phyloP scores from a whole-genome alignment of 768 basidiomycete genomes.

The Coprinopsis strossmayeri region DNA sequence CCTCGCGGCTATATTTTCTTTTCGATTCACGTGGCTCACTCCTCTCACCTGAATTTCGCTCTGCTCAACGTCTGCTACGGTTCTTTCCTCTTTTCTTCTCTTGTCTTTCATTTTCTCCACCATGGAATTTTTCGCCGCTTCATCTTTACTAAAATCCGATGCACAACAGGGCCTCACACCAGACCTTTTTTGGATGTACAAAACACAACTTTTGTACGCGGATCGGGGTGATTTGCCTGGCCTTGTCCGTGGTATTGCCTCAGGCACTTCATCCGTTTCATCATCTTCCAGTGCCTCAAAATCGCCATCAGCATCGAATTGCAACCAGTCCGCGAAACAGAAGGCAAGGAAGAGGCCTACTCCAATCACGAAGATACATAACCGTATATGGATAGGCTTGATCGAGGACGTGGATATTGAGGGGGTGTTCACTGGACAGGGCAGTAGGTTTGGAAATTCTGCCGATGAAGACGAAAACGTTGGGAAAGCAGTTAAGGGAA shows the following conservation, averaged over 20 bases:
- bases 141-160: not conserved
- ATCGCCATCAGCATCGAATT: not conserved
- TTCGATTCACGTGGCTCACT: not conserved
- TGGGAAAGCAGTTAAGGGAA: no score
- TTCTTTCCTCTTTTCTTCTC: not conserved
- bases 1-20: not conserved
- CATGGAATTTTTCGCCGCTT: not conserved
- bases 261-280: not conserved
- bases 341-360: constrained; percentile 13
- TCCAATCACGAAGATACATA: constrained; percentile 28
- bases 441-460: no score
- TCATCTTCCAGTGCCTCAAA: not conserved
- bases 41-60: no score
- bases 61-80: no score
- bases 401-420: constrained; percentile 19
- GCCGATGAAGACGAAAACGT: no score
- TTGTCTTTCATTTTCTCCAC: constrained; percentile 5
- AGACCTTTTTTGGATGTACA: constrained; percentile 60
- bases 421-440: constrained; percentile 5
- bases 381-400: constrained; percentile 35
- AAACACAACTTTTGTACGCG: constrained; percentile 37
- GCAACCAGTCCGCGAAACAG: not conserved
- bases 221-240: constrained; percentile 43
- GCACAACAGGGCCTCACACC: constrained; percentile 69
- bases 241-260: constrained; percentile 30